Evolutionary conservation across 78 protist species (phyloP).

Genomic region (Emiliania huxleyi): DNA sequence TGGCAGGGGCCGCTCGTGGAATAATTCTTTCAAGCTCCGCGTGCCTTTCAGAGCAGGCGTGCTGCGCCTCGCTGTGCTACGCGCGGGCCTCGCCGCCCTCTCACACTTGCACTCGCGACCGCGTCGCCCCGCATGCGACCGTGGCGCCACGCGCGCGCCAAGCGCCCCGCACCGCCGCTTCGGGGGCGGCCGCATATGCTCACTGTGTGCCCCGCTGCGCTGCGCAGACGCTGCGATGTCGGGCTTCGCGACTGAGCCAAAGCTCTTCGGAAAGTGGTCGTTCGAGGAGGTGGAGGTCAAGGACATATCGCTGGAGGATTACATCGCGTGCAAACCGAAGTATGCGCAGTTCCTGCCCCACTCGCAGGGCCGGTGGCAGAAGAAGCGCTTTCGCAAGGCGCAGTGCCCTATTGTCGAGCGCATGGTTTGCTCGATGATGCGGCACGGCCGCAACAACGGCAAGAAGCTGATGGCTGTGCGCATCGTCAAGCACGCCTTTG

Average conservation of each 20-base stretch:
- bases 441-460: constrained; percentile 99
- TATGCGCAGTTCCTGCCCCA: constrained; percentile 93
- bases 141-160: too few relatives aligned
- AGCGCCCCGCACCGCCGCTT: too few relatives aligned
- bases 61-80: too few relatives aligned
- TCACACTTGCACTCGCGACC: too few relatives aligned
- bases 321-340: constrained; percentile 87
- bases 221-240: too few relatives aligned
- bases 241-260: constrained; percentile 37
- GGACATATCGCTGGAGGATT: constrained; percentile 84
- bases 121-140: too few relatives aligned
- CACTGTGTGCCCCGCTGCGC: too few relatives aligned
- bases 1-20: too few relatives aligned
- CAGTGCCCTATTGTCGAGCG: constrained; percentile 99
- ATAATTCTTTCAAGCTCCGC: too few relatives aligned
- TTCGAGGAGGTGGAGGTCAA: constrained; percentile 71
- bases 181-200: too few relatives aligned
- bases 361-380: constrained; percentile 89
- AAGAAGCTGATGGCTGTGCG: constrained; percentile 99
- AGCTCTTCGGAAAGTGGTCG: constrained; percentile 81
- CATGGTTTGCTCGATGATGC: constrained; percentile 81
- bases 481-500: constrained; percentile 98
- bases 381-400: constrained; percentile 98
- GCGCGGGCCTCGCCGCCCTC: too few relatives aligned
- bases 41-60: too few relatives aligned